phyloP scores from a whole-genome alignment of 2,329 filamentous ascomycete genomes.

The Exophiala mesophila region DNA sequence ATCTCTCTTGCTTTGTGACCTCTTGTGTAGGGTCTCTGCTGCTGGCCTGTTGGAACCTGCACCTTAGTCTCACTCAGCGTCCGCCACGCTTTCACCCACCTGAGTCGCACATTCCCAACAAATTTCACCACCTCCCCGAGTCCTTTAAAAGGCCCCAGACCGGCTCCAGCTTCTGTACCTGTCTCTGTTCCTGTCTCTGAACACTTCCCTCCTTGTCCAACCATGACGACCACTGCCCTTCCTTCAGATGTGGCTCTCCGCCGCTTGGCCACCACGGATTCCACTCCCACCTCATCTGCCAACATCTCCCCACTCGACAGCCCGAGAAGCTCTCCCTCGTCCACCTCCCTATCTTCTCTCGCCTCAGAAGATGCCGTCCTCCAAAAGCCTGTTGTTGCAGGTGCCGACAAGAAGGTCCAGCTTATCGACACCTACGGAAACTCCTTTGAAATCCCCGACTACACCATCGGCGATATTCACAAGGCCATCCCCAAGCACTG shows the following conservation, averaged over 20 bases:
- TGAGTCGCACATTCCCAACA: constrained; percentile 3
- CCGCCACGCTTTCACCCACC: constrained; percentile 2
- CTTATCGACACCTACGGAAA: constrained; percentile 92
- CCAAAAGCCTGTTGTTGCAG: constrained; percentile 43
- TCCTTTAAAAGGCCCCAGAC: too few relatives aligned
- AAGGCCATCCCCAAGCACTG: constrained; percentile 98
- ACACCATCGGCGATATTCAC: constrained; percentile 94
- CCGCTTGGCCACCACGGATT: constrained; percentile 50
- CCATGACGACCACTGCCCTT: constrained; percentile 49
- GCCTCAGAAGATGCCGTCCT: constrained; percentile 57
- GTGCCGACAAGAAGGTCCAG: constrained; percentile 34
- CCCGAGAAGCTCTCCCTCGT: constrained; percentile 64
- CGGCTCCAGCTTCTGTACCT: constrained; percentile 2
- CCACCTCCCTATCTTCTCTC: constrained; percentile 88
- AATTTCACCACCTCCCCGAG: neutral
- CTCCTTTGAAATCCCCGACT: constrained; percentile 87
- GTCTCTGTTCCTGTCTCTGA: constrained; percentile 3
- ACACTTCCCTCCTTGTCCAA: constrained; percentile 3
- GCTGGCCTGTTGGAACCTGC: neutral
- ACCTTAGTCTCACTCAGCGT: neutral
- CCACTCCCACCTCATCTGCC: constrained; percentile 51
- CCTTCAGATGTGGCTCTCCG: constrained; percentile 46
- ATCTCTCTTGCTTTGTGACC: too few relatives aligned
- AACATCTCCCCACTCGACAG: constrained; percentile 55
- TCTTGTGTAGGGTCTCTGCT: too few relatives aligned